phyloP scores from a whole-genome alignment of 768 basidiomycete species.

The Tulasnella sp. region DNA sequence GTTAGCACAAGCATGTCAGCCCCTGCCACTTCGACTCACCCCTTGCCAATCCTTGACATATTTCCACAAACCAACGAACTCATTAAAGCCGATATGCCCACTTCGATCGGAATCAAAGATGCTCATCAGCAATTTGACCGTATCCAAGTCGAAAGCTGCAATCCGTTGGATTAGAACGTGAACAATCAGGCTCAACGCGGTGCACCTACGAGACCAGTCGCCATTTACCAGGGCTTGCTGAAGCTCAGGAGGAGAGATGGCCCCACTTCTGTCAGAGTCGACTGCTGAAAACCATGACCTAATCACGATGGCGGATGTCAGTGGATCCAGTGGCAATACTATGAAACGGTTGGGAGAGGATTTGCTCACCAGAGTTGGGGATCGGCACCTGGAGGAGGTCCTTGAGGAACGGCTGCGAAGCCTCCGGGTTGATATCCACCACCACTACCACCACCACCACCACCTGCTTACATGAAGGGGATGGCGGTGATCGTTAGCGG shows the following conservation, averaged over 20 bases:
- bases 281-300: constrained; percentile 17
- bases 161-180: background rate
- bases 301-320: background rate
- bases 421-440: constrained; percentile 6
- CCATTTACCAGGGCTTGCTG: constrained; percentile 40
- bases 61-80: constrained; percentile 24
- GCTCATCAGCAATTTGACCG: constrained; percentile 71
- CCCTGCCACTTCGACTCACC: background rate
- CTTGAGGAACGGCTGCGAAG: background rate
- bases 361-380: constrained; percentile 16
- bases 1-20: background rate
- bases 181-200: background rate
- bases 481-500: too few species aligned
- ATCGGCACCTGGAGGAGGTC: constrained; percentile 17
- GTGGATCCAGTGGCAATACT: background rate
- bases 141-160: constrained; percentile 70
- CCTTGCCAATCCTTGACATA: constrained; percentile 19
- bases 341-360: background rate
- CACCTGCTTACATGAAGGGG: too few species aligned
- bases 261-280: constrained; percentile 12
- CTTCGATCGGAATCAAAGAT: constrained; percentile 69
- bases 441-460: too few species aligned
- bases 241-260: constrained; percentile 15
- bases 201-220: constrained; percentile 61
- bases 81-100: constrained; percentile 69